Evolutionary conservation across 2,329 filamentous ascomycete genomes (phyloP).

Genomic region (Claviceps sp.): DNA sequence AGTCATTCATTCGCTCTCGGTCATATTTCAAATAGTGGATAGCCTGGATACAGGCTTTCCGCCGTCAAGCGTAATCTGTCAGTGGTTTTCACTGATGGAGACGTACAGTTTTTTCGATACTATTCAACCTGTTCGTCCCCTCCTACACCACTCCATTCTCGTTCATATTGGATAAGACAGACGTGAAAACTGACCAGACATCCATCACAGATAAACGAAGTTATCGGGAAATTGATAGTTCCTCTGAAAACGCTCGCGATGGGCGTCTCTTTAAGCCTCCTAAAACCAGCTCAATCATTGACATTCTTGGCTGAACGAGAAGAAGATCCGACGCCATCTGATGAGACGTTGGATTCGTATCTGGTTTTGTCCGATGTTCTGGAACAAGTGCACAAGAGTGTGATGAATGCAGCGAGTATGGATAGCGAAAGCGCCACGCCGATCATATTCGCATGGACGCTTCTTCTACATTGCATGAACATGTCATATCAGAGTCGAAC

Average conservation of each 20-base stretch:
- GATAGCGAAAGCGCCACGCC: conserved; percentile 54
- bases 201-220: conserved; percentile 21
- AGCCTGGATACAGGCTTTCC: conserved; percentile 40
- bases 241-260: conserved; percentile 58
- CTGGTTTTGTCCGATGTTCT: conserved; percentile 56
- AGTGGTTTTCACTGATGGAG: conserved; percentile 65
- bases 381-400: conserved; percentile 58
- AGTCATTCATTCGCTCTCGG: conserved; percentile 57
- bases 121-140: conserved; percentile 28
- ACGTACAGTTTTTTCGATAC: conserved; percentile 56
- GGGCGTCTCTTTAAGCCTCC: conserved; percentile 55
- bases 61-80: conserved; percentile 42
- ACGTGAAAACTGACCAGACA: not conserved
- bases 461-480: conserved; percentile 59
- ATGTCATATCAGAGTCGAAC: conserved; percentile 47
- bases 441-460: conserved; percentile 67
- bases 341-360: conserved; percentile 39
- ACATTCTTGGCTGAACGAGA: conserved; percentile 25
- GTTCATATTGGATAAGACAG: not conserved
- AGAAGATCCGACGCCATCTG: conserved; percentile 21
- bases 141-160: no score
- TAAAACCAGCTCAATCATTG: conserved; percentile 50
- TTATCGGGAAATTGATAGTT: conserved; percentile 36
- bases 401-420: conserved; percentile 44
- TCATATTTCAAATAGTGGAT: conserved; percentile 61